A percentile compares a stretch with the other conserved stretches of the same genome.
Conservation (phyloP, 2,329 filamentous ascomycete species). For the Fusarium hostae region DNA sequence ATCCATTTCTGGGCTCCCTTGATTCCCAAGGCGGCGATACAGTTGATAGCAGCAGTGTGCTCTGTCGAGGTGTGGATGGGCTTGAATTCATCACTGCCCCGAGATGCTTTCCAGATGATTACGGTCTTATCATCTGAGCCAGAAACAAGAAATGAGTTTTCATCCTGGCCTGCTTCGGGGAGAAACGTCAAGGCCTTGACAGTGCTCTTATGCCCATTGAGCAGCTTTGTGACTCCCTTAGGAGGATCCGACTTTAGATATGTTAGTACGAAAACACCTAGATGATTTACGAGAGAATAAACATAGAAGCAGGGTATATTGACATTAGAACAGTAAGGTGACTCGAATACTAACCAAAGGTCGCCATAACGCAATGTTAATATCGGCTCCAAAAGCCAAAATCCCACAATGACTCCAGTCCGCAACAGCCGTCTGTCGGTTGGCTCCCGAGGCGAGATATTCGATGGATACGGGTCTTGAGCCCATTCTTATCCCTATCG, state of each 20-base stretch:
- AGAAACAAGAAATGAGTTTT: slow-evolving; percentile 72
- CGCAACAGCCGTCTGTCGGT: slow-evolving; percentile 87
- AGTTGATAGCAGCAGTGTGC: slow-evolving; percentile 82
- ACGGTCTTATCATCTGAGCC: slow-evolving; percentile 85
- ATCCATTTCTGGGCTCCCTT: slow-evolving; percentile 52
- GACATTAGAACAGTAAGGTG: slow-evolving; percentile 15
- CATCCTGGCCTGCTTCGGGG: slow-evolving; percentile 57
- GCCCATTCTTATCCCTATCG: slow-evolving; percentile 44
- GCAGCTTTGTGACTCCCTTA: slow-evolving; percentile 71
- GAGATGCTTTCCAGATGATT: slow-evolving; percentile 71
- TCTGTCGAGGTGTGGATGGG: slow-evolving; percentile 66
- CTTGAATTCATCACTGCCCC: slow-evolving; percentile 45
- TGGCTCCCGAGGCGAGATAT: slow-evolving; percentile 83
- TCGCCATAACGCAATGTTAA: slow-evolving; percentile 89
- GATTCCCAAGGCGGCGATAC: slow-evolving; percentile 60
- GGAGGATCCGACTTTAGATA: slow-evolving; percentile 50
- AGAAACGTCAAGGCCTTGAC: slow-evolving; percentile 89
- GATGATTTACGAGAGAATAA: not conserved
- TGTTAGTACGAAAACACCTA: slow-evolving; percentile 5
- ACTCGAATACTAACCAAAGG: slow-evolving; percentile 69
- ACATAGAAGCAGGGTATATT: slow-evolving; percentile 8
- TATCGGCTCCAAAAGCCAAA: slow-evolving; percentile 89
- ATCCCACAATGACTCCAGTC: slow-evolving; percentile 84
- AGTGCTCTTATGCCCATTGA: slow-evolving; percentile 80
- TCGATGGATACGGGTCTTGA: slow-evolving; percentile 52